Base-by-base conservation (phyloP, 192 early-diverging fungal species). In the Coemansia furcata region DNA sequence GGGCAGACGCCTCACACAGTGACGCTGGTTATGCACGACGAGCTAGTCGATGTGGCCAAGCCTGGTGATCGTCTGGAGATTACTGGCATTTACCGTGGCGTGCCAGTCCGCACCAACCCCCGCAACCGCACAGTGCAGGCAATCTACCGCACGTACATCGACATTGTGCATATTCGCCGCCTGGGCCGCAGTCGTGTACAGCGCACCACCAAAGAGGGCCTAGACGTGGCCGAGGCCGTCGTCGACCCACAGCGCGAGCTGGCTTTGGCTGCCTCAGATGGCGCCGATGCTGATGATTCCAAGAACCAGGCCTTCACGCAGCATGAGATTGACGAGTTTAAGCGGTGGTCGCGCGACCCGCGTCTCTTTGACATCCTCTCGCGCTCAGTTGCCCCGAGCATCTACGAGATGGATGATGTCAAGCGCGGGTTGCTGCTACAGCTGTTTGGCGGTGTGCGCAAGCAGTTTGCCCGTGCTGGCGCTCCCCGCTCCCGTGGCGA, bases 1-100 rank as follows among this genome's bases (percentile, higher is more conserved):
- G 97, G 97, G 36, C 95, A 99, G 77, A 99, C 97, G 10, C 97
- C 97, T n/a, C 94, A 99, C 73, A 94, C 94, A 12, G 94, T 98
- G 7, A 90, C 95, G 0, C 65, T 99, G 69, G 91, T 88, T 60
- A 74, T 94, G 69, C 94, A 96, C 73, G 95, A 99, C 67, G 95
- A 99, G 67, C 77, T 99, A 47, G 97, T 98, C 0, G 97, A 99
- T 75, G 87, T 91, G 29, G 84, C 84, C 49, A 95, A 96, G 71
- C 90, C 97, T 12, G 97, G 97, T 85, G 97, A 99, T 63, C 82
- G 95, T 9, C 68, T 98, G 19, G 95, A 97, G 67, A 87, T 99
- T 57, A 99, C 97, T 3, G 97, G 93, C 38, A 89, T 99, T 37
- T 99, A 94, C 86, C 89, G 97, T 54, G 94, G 90, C 68, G 86